These are phyloP conservation scores for Penicillium nucicola DNA, from an alignment of 495 filamentous ascomycete genomes.

Conservation along the genomic window DNA sequence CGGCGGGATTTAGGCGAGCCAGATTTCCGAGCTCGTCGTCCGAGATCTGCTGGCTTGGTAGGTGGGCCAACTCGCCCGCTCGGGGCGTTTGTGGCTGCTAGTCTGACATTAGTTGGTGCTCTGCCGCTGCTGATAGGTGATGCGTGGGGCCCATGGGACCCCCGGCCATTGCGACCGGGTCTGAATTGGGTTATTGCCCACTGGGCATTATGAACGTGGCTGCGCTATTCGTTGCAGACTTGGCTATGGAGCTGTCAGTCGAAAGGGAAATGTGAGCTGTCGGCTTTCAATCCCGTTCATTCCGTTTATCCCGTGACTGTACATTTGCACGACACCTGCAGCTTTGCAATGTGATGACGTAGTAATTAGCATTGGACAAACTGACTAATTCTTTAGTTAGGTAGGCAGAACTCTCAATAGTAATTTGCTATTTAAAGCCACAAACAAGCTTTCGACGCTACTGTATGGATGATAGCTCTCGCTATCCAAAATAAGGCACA, in stretches of 20 bases:
- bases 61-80: slow-evolving; percentile 8
- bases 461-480: too few relatives aligned
- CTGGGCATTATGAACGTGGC: background rate
- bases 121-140: background rate
- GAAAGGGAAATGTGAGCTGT: slow-evolving; percentile 15
- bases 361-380: too few relatives aligned
- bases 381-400: too few relatives aligned
- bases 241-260: slow-evolving; percentile 10
- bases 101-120: background rate
- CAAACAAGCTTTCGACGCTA: too few relatives aligned
- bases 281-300: background rate
- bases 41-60: slow-evolving; percentile 24
- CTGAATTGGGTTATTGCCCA: background rate
- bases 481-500: too few relatives aligned
- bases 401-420: too few relatives aligned
- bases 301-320: too few relatives aligned
- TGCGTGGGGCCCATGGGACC: background rate
- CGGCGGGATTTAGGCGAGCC: slow-evolving; percentile 26
- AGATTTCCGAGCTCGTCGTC: slow-evolving; percentile 30
- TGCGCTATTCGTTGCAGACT: background rate
- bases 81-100: background rate
- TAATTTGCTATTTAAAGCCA: too few relatives aligned
- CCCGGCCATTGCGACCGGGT: background rate
- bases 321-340: too few relatives aligned
- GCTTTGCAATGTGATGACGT: too few relatives aligned